Evolutionary conservation across 345 rosid species (phyloP), one percentile per base, ranked within the genome.

Genomic region (Noccaea bulbosa): DNA sequence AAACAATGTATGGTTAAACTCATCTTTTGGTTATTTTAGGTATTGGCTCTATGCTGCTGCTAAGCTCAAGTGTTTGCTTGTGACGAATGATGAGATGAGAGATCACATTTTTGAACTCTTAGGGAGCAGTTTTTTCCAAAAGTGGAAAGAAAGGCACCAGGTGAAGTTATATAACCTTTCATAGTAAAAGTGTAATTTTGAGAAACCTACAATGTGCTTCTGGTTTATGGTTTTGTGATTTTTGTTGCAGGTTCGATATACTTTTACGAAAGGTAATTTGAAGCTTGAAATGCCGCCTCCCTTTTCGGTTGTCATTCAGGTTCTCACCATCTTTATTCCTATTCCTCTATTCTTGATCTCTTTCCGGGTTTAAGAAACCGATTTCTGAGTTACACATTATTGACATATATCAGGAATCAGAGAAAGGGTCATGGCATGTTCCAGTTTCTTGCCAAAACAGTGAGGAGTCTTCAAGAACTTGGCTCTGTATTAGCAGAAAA

Each of bases 1-100:
- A 63, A 43, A 30, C 35, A 70, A 22, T 5, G 8, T 70, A 33
- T 51, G 37, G 16, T 61, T 32, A 41, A 63, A 62, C 3, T 53
- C 5, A 11, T 70, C 34, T 27, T 50, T 50, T 39, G 27, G 27
- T 0, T 10, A 4, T 33, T 57, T 40, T 62, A 92, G 93, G 96
- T 93, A 87, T 71, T 93, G 98, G 94, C 91, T 90, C 0, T 93
- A 87, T 59, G 96, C 98, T 69, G 82, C 92, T 70, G 92, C 86
- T 24, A 88, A 84, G 64, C 85, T 90, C 47, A 83, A 85, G 74
- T 93, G 97, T 75, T 77, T 87, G 72, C 87, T 90, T 39, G 86
- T 90, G 71, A 90, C 96, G 2, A 90, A 93, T 77, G 98, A 93
- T 81, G 93, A 93, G 73, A 90, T 93, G 97, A 86, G 93, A 70